These are phyloP conservation scores for Botryosphaeria dothidea DNA, from an alignment of 2,329 filamentous ascomycete genomes.

Conservation along the genomic window DNA sequence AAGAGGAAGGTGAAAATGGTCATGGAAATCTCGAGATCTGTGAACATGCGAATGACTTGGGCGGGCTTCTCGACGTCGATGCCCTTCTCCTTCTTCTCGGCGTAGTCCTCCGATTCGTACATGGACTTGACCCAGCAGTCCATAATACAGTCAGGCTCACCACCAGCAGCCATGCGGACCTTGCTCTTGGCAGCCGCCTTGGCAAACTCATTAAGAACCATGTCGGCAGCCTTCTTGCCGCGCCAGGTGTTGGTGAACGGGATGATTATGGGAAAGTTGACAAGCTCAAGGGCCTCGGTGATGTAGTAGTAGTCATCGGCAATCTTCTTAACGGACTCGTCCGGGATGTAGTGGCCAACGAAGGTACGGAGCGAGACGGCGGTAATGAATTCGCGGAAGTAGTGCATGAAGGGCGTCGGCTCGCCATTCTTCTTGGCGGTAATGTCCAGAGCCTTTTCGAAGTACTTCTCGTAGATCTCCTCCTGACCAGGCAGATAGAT, in stretches of 20 bases:
- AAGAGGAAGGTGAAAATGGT: slow-evolving; percentile 97
- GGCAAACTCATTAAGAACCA: slow-evolving; percentile 85
- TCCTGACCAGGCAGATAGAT: slow-evolving; percentile 90
- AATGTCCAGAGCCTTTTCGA: slow-evolving; percentile 73
- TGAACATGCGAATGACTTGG: slow-evolving; percentile 81
- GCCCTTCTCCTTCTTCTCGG: slow-evolving; percentile 74
- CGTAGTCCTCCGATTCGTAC: slow-evolving; percentile 80
- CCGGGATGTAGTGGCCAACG: slow-evolving; percentile 90
- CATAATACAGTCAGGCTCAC: slow-evolving; percentile 87
- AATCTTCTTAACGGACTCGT: slow-evolving; percentile 89
- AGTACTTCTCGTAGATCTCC: slow-evolving; percentile 86
- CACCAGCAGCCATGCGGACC: slow-evolving; percentile 85
- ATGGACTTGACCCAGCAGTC: slow-evolving; percentile 91
- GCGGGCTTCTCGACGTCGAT: slow-evolving; percentile 75
- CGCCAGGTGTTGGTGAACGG: slow-evolving; percentile 97
- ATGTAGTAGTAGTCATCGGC: slow-evolving; percentile 97
- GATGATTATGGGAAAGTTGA: slow-evolving; percentile 97
- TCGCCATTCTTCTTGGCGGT: slow-evolving; percentile 70
- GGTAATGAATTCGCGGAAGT: slow-evolving; percentile 93
- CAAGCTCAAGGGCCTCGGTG: slow-evolving; percentile 90
- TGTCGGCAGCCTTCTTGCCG: slow-evolving; percentile 91
- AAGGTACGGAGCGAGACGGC: slow-evolving; percentile 96
- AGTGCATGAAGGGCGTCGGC: slow-evolving; percentile 82
- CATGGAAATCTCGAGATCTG: slow-evolving; percentile 87
- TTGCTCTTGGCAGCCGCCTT: slow-evolving; percentile 94